Evolutionary conservation across 208 protist genomes (phyloP).

Genomic region (Crithidia thermophila): DNA sequence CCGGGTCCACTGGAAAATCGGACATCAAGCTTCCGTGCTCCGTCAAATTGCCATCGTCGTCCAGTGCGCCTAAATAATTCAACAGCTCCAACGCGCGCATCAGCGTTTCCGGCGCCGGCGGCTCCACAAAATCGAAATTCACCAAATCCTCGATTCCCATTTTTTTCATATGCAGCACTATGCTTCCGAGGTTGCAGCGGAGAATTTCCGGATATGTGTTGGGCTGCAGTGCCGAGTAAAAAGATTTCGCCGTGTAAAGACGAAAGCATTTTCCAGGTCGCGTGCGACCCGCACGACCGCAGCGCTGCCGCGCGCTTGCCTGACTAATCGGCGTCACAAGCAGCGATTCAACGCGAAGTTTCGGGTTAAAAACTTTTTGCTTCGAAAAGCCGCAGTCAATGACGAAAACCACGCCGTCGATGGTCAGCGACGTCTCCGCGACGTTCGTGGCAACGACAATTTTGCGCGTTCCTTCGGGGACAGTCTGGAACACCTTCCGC

Average conservation of each 20-base stretch:
- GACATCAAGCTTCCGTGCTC: conserved; percentile 95
- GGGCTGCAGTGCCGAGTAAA: conserved; percentile 93
- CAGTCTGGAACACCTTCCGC: conserved; percentile 96
- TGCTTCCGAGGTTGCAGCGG: conserved; percentile 97
- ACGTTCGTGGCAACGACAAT: conserved; percentile 99
- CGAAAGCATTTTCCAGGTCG: conserved; percentile 98
- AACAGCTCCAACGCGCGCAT: conserved; percentile 95
- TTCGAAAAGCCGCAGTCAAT: conserved; percentile 98
- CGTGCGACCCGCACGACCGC: conserved; percentile 95
- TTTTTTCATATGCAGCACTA: conserved; percentile 97
- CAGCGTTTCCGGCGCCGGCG: conserved; percentile 95
- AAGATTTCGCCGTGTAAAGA: conserved; percentile 96
- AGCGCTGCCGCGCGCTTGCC: conserved; percentile 96
- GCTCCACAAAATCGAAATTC: conserved; percentile 98
- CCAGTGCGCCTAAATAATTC: conserved; percentile 96
- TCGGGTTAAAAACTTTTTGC: conserved; percentile 98
- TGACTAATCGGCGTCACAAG: conserved; percentile 97
- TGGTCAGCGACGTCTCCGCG: conserved; percentile 99
- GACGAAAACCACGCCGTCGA: conserved; percentile 99
- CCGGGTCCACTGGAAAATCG: conserved; percentile 98
- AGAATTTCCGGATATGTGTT: conserved; percentile 98
- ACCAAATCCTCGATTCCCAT: conserved; percentile 98
- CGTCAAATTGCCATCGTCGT: conserved; percentile 98
- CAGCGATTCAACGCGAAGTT: conserved; percentile 97
- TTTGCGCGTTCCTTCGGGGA: conserved; percentile 90